Conservation (phyloP, 2,329 filamentous ascomycete species). For the Fusarium citri region DNA sequence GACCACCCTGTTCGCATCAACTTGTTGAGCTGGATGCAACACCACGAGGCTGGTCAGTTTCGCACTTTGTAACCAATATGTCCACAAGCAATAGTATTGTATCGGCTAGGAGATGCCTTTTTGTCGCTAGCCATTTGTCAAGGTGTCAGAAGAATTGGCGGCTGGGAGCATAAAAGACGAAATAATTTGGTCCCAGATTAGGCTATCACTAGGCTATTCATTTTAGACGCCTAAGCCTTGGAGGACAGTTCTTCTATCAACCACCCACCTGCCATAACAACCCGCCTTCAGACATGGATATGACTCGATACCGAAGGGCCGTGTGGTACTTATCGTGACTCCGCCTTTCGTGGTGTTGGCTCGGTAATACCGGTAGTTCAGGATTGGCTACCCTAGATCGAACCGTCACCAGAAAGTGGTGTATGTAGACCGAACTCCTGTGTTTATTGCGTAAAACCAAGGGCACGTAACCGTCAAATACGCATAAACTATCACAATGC, state of each 20-base stretch:
- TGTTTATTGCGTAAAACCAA: not conserved
- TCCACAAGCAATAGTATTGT: not conserved
- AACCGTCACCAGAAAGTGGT: not conserved
- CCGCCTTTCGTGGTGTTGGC: slow-evolving; percentile 27
- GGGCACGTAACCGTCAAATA: not conserved
- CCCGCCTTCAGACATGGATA: not conserved
- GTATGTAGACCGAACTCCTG: not conserved
- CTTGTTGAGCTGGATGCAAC: slow-evolving; percentile 18
- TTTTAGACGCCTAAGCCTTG: no score
- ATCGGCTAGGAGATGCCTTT: not conserved
- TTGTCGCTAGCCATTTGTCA: not conserved
- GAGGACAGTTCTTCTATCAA: not conserved
- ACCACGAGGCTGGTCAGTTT: slow-evolving; percentile 11
- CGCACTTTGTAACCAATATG: not conserved
- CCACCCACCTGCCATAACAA: not conserved
- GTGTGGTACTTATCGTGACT: slow-evolving; percentile 35
- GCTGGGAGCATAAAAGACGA: no score
- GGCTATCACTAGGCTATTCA: no score
- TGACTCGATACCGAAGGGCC: slow-evolving; percentile 10
- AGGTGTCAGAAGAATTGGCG: no score
- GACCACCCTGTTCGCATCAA: slow-evolving; percentile 28
- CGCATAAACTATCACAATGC: not conserved
- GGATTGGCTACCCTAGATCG: not conserved
- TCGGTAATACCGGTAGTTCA: not conserved
- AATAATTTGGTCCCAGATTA: no score